Evolutionary conservation across 2,329 filamentous ascomycete species (phyloP), one percentile per base, ranked within the genome.

Genomic region (Monilinia fructicola): DNA sequence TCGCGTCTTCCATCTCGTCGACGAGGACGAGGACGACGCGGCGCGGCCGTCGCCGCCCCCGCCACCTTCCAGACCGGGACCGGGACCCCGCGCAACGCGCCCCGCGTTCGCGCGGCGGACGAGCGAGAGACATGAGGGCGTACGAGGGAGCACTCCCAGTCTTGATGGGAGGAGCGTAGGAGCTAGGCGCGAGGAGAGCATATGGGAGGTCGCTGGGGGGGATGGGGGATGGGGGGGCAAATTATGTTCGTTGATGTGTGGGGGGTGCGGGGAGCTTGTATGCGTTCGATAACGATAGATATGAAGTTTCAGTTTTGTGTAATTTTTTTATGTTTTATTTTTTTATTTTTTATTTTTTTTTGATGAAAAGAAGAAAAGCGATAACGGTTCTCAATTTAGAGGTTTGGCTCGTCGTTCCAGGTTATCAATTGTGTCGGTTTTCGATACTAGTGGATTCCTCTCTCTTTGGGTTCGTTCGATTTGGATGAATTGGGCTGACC

Each of bases 1-100:
- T 26, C 95, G 89, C 63, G 84, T 83, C 77, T 92, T 92, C 95
- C 95, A 99, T 78, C 87, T 82, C 61, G 85, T 90, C 1, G 89
- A 92, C 2, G 91, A 93, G 0, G 83, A 78, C 6, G 76, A 78
- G 6, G 76, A 76, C 0, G 31, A 46, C 50, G 35, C 6, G 28
- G 10, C 56, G 23, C 10, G 11, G 3, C 6, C 28, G 21, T 2
- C 10, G 23, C 16, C 10, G 18, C 26, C 11, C 16, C 11, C 42
- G n/a, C 23, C 10, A 14, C 23, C 10, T 4, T 4, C 16, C n/a
- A 28, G 50, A 50, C 21, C 4, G 21, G 42, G 40, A 11, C 0
- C 38, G 4, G 55, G 38, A 3, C 56, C 44, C 56, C 58, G 44
- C 58, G 44, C 58, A 35, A 3, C 14, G 7, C 38, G 26, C 44